Base-by-base conservation (phyloP, 192 early-diverging fungal species). In the Gigaspora rosea region DNA sequence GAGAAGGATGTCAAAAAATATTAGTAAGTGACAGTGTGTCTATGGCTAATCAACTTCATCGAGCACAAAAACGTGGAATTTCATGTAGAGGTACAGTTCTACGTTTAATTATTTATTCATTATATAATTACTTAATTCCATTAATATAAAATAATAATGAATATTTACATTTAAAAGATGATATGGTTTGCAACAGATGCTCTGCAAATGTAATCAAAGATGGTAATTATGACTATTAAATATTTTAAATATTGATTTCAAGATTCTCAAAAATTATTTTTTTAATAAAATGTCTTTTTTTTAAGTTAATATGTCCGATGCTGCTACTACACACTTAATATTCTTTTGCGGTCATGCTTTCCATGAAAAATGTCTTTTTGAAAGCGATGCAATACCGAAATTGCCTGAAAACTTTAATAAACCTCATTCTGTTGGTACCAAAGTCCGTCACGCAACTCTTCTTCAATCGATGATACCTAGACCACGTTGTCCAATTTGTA, bases 311-410 rank as follows among this genome's bases (percentile, higher is more conserved):
- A 6, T 54, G 41, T 8, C 54, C 12, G 80, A 61, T 36, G 20
- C 47, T n/a, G 18, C 22, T 77, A 27, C 61, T n/a, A 88, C 82
- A 69, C 87, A 85, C 70, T 83, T 98, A 49, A 84, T 95, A 16
- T 99, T 97, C 77, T 98, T 96, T 82, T 99, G 97, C 72, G 86
- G 91, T 71, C 96, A 99, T 79, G 86, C 88, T 2, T 97, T 89
- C 78, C 97, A 99, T 74, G 92, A 94, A 76, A 70, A 81, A 13
- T 99, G 97, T 71, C 80, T 98, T n/a, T 79, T 94, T 51, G 83
- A 84, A 16, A 82, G 88, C 4, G 87, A 88, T 4, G 72, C 27
- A 33, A 83, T 90, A 3, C 76, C 77, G 16, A 76, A 73, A 20
- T 12, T 68, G 12, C 75, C 78, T 62, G 22, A 76, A 27, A 72